Base-by-base conservation (phyloP, 768 basidiomycete species). In the Mycena galericulata region DNA sequence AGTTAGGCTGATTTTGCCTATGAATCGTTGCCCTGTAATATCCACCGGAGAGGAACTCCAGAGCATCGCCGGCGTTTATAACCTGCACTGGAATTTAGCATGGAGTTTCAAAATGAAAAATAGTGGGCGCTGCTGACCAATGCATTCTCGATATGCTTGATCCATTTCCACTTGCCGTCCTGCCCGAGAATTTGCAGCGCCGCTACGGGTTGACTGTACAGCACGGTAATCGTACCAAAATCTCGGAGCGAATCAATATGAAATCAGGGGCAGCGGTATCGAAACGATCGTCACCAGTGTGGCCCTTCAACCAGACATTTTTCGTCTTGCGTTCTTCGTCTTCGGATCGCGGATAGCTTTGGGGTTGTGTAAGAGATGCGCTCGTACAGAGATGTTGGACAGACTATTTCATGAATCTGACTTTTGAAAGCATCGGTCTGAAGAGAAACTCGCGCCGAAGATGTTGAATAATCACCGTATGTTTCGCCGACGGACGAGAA, bases 401-500 rank as follows among this genome's bases (percentile, higher is more conserved):
- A n/a, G n/a, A 88, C 89, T 90, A 91, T 79, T 90, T 90, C 88
- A 90, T 90, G 75, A 87, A 89, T 50, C 89, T 82, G 8, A 86
- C 89, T 90, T 60, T 40, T 61, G 18, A 10, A 50, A 62, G 34
- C 15, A 45, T 41, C 14, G n/a, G 40, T 32, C 68, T 27, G 65
- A 65, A 15, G 17, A 51, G 15, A 26, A 49, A 9, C 41, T 24
- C 7, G 12, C 15, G 26, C 20, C 7, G 24, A 11, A 18, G 29
- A 14, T 3, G 58, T 12, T 2, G 11, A 9, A 9, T 29, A 34
- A 72, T 26, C 66, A 86, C 86, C 80, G 40, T 79, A 84, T 0
- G 83, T 82, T 70, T 85, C 85, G 2, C 84, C 82, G 9, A 78
- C 67, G 5, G 74, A 80, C 15, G 83, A 78, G 58, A 79, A 88